Evolutionary conservation across 2,329 filamentous ascomycete species (phyloP), one percentile per base, ranked within the genome.

Genomic region (Alternaria gansuensis): DNA sequence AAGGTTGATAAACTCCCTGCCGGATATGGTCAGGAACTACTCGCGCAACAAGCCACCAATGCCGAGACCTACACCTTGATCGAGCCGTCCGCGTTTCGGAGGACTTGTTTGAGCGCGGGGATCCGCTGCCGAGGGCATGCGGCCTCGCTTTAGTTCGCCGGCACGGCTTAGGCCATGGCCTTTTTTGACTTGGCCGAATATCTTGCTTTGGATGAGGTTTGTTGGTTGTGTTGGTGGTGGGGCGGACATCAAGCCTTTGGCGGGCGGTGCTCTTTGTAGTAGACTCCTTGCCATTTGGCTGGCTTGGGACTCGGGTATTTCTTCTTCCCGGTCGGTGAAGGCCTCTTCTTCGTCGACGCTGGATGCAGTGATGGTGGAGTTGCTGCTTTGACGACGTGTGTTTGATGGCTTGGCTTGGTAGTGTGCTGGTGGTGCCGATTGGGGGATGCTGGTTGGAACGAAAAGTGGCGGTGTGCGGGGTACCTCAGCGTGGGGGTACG

Each of bases 271-370:
- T 36, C 86, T 83, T 14, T 89, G 88, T 62, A 92, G 83, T 87
- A 94, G 88, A 65, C 87, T 88, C 2, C 89, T 88, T 2, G 92
- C 92, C 43, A 88, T 87, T 63, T 91, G 90, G 69, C 89, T 93
- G 8, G 92, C 91, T 70, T 91, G 90, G 57, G 90, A 92, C 69
- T 90, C 90, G 33, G 83, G 85, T 0, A 93, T 78, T 41, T 90
- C 87, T 63, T 90, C 88, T 51, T 82, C 79, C 36, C 89, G 87
- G 64, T 90, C 86, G 36, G 90, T 88, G 43, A 79, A 79, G 5
- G 78, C 80, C 60, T 80, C 66, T 83, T 75, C 75, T 23, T 75
- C 77, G 28, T 77, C 76, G 8, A 76, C 61, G 58, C 75, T 77
- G 3, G 77, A 78, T 2, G 78, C 78, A 21, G 78, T 79, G 57